phyloP scores from a whole-genome alignment of 306 rosid genomes.

The Rubus parviflorus region DNA sequence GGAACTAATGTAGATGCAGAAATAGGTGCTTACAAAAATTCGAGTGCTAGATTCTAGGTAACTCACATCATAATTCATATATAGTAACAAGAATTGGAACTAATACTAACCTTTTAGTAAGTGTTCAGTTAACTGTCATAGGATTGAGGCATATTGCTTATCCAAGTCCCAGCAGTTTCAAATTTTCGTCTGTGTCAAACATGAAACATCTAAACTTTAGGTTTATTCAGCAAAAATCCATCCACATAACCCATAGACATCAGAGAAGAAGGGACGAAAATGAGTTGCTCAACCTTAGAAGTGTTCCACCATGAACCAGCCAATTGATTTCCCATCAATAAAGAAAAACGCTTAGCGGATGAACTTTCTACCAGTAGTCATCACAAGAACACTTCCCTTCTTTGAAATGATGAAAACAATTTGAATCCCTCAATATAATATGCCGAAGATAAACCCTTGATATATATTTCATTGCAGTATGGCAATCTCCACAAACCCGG shows the following conservation, averaged over 20 bases:
- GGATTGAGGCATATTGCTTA: not conserved
- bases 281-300: not conserved
- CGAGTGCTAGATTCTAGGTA: not conserved
- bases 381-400: constrained; percentile 84
- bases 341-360: not conserved
- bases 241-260: not conserved
- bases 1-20: not conserved
- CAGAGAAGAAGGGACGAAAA: not conserved
- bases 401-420: constrained; percentile 85
- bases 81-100: not conserved
- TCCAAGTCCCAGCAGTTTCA: not conserved
- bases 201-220: not conserved
- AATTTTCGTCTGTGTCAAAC: not conserved
- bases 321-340: not conserved
- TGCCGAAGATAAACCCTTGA: constrained; percentile 55
- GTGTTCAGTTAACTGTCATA: not conserved
- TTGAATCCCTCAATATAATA: constrained; percentile 83
- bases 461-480: constrained; percentile 73
- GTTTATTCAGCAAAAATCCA: not conserved
- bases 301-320: not conserved
- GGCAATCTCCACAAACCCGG: constrained; percentile 91
- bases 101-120: not conserved
- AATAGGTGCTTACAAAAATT: not conserved
- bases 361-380: constrained; percentile 67
- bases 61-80: not conserved